Evolutionary conservation across 2,329 filamentous ascomycete species (phyloP), one percentile per base, ranked within the genome.

Genomic region (Epichloe elymi): DNA sequence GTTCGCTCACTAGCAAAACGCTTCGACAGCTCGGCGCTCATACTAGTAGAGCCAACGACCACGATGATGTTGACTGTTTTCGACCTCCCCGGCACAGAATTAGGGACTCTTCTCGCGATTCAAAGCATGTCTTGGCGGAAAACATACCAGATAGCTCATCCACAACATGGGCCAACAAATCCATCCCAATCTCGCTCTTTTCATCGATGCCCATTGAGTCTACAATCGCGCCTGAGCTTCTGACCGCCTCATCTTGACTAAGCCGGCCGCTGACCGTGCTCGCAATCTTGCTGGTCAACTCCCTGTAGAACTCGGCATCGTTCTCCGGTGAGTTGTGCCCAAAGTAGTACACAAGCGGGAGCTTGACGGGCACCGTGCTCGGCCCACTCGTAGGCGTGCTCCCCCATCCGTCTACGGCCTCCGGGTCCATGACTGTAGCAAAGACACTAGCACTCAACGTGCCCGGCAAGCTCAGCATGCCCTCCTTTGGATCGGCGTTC

Each of bases 361-460:
- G 74, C 72, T 96, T 97, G 49, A 95, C 88, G 0, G 91, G 90
- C 17, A 95, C 82, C 0, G 83, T 79, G 58, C 85, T 93, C 0
- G 93, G 90, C 0, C 91, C 93, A 57, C 86, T 94, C 60, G 90
- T 95, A 0, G 91, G 90, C 59, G 88, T 90, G 57, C 79, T 88
- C 10, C 93, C 93, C 83, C 89, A 96, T 19, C 86, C 88, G 54
- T 88, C 84, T 60, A 91, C 86, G 2, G 75, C 73, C 59, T 79
- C 76, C 1, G 95, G 76, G 65, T 97, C 91, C 70, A 97, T 79
- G 59, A 95, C 79, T 0, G 86, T 88, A 10, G 86, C 86, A 62
- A 95, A 89, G 4, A 88, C 86, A n/a, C 86, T 84, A 0, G 90
- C 88, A 48, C 85, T 91, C 57, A 98, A 66, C 36, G 86, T 90